phyloP scores from a whole-genome alignment of 208 protist species.

The Trichomonas vaginalis region DNA sequence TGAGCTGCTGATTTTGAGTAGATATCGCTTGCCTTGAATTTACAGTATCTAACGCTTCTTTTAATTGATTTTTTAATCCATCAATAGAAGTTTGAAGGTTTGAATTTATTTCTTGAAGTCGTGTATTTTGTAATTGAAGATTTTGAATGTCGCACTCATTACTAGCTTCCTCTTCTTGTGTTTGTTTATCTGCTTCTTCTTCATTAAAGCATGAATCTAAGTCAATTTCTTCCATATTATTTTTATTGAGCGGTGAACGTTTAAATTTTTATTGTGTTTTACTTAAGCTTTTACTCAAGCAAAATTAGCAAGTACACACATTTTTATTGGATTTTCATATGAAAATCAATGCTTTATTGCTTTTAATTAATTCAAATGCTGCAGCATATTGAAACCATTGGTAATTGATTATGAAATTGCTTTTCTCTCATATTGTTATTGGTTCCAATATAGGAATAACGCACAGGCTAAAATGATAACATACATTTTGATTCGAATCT shows the following conservation, averaged over 20 bases:
- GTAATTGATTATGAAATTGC: no score
- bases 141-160: not conserved
- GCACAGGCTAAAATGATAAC: no score
- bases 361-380: no score
- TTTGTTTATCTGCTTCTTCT: not conserved
- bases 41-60: not conserved
- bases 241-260: not conserved
- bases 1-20: not conserved
- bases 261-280: no score
- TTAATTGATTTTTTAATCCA: not conserved
- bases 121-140: not conserved
- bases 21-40: not conserved
- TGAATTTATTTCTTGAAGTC: not conserved
- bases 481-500: no score
- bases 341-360: no score
- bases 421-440: no score
- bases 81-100: not conserved
- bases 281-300: no score
- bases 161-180: not conserved
- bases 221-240: not conserved
- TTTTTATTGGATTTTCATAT: no score
- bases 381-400: no score
- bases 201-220: not conserved
- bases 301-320: no score
- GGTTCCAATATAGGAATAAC: no score